Percentiles rank a stretch among this genome's conserved stretches.
phyloP scores from a whole-genome alignment of 768 basidiomycete species.

The Scleroderma citrinum region DNA sequence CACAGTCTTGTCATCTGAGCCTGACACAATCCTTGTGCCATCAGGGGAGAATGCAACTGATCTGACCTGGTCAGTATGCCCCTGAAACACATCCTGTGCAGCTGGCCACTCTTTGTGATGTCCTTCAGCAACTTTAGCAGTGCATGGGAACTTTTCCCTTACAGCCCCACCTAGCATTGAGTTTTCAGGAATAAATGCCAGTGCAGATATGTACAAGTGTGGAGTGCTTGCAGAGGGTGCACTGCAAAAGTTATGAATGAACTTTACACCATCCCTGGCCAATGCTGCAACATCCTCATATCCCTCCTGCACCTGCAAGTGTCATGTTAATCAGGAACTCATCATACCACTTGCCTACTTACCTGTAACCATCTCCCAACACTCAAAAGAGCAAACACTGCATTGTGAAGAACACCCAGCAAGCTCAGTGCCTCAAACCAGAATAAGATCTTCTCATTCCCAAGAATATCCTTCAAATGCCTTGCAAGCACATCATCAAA shows the following conservation, averaged over 20 bases:
- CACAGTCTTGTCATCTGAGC: conserved; percentile 9
- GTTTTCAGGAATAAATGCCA: conserved; percentile 27
- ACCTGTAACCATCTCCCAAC: background rate
- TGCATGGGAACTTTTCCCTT: background rate
- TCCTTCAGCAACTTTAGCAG: background rate
- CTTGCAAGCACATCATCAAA: conserved; percentile 12
- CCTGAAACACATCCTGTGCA: conserved; percentile 9
- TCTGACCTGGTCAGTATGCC: background rate
- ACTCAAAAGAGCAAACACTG: background rate
- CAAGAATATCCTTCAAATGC: conserved; percentile 13
- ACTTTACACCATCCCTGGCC: conserved; percentile 23
- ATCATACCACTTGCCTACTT: background rate
- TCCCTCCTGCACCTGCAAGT: background rate
- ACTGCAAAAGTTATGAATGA: conserved; percentile 25
- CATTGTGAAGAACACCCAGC: background rate
- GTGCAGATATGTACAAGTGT: conserved; percentile 24
- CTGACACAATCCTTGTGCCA: conserved; percentile 11
- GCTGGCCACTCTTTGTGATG: conserved; percentile 10
- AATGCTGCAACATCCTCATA: conserved; percentile 9
- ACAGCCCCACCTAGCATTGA: conserved; percentile 11
- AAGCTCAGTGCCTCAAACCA: conserved; percentile 35
- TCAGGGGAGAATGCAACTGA: conserved; percentile 14
- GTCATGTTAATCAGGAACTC: background rate
- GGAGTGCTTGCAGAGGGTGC: conserved; percentile 17
- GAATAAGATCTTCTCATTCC: conserved; percentile 24